phyloP scores from a whole-genome alignment of 306 rosid genomes.

The Hippophae rhamnoides region DNA sequence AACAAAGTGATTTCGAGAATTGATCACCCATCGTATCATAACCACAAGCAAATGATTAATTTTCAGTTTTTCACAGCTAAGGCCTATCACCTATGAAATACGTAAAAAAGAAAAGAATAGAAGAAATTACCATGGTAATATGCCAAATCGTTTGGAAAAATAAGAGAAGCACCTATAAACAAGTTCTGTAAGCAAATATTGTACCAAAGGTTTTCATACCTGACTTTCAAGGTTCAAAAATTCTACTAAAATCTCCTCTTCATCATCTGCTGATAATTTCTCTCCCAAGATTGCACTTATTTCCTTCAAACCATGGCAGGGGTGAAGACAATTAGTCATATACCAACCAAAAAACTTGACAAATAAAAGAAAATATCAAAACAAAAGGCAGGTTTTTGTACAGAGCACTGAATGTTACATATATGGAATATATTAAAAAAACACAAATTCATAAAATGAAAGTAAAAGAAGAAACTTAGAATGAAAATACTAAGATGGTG shows the following conservation, averaged over 20 bases:
- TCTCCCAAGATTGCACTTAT: slow-evolving; percentile 75
- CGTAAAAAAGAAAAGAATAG: too few relatives aligned
- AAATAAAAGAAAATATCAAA: background rate
- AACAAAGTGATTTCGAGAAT: too few relatives aligned
- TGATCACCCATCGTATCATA: too few relatives aligned
- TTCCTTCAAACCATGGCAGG: slow-evolving; percentile 50
- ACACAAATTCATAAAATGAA: background rate
- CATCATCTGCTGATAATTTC: slow-evolving; percentile 89
- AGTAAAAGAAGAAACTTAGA: background rate
- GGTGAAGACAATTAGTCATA: slow-evolving; percentile 1
- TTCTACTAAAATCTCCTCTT: slow-evolving; percentile 84
- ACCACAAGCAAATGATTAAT: too few relatives aligned
- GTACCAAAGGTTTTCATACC: slow-evolving; percentile 30
- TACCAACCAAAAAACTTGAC: background rate
- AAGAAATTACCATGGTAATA: background rate
- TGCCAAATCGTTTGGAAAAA: background rate
- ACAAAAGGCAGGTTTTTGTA: background rate
- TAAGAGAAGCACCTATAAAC: background rate
- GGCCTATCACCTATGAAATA: too few relatives aligned
- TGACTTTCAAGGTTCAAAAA: slow-evolving; percentile 72
- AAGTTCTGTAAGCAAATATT: background rate
- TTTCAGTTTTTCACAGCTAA: too few relatives aligned
- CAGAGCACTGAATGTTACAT: background rate
- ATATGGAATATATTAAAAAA: background rate
- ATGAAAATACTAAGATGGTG: background rate